Percentiles rank a stretch among this genome's conserved stretches.
Evolutionary conservation across 2,329 filamentous ascomycete species (phyloP).

Genomic region (Didymosphaeria variabile): DNA sequence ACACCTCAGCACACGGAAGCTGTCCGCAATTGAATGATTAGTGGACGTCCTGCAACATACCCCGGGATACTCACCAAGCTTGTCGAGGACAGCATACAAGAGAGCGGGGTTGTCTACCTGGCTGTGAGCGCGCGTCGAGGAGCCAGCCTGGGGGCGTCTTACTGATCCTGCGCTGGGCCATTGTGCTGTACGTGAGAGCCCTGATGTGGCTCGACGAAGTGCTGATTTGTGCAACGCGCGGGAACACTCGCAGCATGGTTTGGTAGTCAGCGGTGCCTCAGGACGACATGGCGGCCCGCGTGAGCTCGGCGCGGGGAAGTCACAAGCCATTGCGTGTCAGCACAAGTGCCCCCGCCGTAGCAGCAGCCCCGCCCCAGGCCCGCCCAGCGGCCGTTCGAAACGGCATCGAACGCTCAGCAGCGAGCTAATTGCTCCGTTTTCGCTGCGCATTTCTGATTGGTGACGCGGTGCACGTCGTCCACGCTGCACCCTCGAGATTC

Average conservation of each 20-base stretch:
- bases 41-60: background rate
- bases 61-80: slow-evolving; percentile 4
- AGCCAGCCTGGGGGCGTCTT: slow-evolving; percentile 24
- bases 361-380: background rate
- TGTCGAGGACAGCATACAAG: slow-evolving; percentile 42
- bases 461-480: background rate
- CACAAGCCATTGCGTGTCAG: background rate
- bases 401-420: background rate
- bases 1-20: slow-evolving; percentile 27
- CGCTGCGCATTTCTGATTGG: background rate
- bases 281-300: background rate
- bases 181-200: slow-evolving; percentile 25
- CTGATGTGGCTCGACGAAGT: background rate
- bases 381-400: background rate
- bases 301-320: slow-evolving; percentile 1
- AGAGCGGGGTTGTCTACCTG: slow-evolving; percentile 50
- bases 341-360: slow-evolving; percentile 1
- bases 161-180: slow-evolving; percentile 44
- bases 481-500: background rate
- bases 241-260: slow-evolving; percentile 19
- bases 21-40: slow-evolving; percentile 10
- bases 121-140: slow-evolving; percentile 34
- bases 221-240: slow-evolving; percentile 20
- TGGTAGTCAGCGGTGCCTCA: slow-evolving; percentile 13
- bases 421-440: background rate